Evolutionary conservation across 768 basidiomycete genomes (phyloP), one percentile per base, ranked within the genome.

Genomic region (Dentipellis fragilis): DNA sequence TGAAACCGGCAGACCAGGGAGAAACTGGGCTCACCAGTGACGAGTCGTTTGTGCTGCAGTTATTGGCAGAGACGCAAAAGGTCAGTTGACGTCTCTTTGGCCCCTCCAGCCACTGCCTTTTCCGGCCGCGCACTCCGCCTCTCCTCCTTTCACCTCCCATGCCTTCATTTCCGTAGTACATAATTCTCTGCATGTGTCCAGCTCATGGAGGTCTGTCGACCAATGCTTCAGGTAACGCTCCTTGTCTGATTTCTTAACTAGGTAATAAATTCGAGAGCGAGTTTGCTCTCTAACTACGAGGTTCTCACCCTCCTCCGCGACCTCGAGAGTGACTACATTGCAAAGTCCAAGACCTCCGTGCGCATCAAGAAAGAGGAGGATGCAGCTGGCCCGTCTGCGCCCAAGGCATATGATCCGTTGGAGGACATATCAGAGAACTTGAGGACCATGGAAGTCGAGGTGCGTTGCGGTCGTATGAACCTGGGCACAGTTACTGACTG

Each of bases 201-300:
- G 14, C 16, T 19, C 29, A 60, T 60, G 57, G 36, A 60, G 57
- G 53, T 60, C 36, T 16, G 52, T n/a, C n/a, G 6, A 14, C 1
- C 1, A 29, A 49, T 3, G 16, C 19, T 29, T 16, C 10, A 49
- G n/a, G 48, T 49, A 22, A 21, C 6, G 14, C 19, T 19, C 22
- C 10, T 29, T n/a, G 48, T 49, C 48, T 29, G 21, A 21, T 21
- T 14, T 17, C n/a, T 21, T 37, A 2, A 21, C 10, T 23, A 90
- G 87, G 80, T 89, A 22, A 63, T 90, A 56, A 82, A 86, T 58
- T 65, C 83, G 10, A 80, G 87, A 52, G 74, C 87, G 14, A 83
- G 89, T n/a, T 80, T 95, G 53, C 79, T 97, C 14, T 87, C 91
- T 35, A 95, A 96, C 69, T 81, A 76, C 63, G 94, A 97, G 68